Evolutionary conservation across 352 stramenopile species (phyloP), one percentile per base, ranked within the genome.

Genomic region (Phytopythium aichiense): DNA sequence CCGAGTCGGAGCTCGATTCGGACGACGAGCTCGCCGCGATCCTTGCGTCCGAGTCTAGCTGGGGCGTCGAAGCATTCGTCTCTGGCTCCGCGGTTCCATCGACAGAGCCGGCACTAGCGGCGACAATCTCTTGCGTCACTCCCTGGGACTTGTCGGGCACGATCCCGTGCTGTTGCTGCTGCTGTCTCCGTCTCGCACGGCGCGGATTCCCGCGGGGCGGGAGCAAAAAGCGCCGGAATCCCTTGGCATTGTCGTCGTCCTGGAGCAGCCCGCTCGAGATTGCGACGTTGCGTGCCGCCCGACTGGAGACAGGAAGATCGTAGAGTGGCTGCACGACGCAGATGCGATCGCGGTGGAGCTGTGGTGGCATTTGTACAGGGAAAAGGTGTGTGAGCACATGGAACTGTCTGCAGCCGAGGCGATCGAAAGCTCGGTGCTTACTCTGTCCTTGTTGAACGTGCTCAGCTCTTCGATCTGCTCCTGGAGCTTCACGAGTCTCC

Each of bases 401-500:
- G 7, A 16, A 40, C 9, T 40, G 35, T 40, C 9, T 40, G 28
- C 28, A 31, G 7, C 28, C 7, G 40, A 46, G 20, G 40, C 40
- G 2, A 11, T n/a, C n/a, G 22, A 8, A 1, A 25, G 6, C 42
- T 25, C 28, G 42, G 16, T 40, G 15, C 71, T 22, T 65, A 92
- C 85, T 66, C 80, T 81, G 60, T 92, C 81, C 52, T 90, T 92
- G 67, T 95, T 95, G 56, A 79, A 84, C 16, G 74, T 91, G 66
- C 83, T 93, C 28, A 89, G 63, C 43, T 84, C 78, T 61, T 98
- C 93, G 61, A 98, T 97, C 61, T 97, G 74, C n/a, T 78, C 74
- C 66, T 98, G 96, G 9, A 99, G 72, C 60, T 95, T 88, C 33
- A 98, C 91, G 15, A 98, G 76, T 33, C 94, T 87, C 38, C 84